A percentile compares a stretch with the other conserved stretches of the same genome.
phyloP scores from a whole-genome alignment of 768 basidiomycete genomes.

The Trametes cingulata region DNA sequence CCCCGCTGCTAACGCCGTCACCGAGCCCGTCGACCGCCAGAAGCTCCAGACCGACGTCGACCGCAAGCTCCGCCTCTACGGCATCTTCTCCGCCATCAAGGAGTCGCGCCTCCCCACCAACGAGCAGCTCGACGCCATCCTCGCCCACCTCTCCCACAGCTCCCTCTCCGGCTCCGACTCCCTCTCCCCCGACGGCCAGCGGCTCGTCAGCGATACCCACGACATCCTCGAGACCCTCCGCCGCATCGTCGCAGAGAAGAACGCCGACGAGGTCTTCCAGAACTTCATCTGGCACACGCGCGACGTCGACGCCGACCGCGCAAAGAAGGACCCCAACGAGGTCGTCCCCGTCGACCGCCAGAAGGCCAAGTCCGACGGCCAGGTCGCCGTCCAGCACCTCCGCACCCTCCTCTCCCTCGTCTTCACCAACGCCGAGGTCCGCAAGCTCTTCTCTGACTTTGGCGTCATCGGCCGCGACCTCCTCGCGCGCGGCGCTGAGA shows the following conservation, averaged over 20 bases:
- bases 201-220: constrained; percentile 70
- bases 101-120: constrained; percentile 82
- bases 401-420: constrained; percentile 88
- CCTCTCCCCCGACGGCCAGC: constrained; percentile 76
- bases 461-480: constrained; percentile 80
- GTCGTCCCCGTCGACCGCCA: constrained; percentile 49
- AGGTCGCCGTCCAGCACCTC: constrained; percentile 75
- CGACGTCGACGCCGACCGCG: constrained; percentile 46
- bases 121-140: constrained; percentile 71
- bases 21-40: constrained; percentile 60
- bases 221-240: constrained; percentile 78
- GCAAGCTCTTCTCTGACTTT: constrained; percentile 84
- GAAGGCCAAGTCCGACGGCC: constrained; percentile 32
- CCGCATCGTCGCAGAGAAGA: constrained; percentile 75
- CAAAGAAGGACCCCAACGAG: constrained; percentile 44
- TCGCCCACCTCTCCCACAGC: constrained; percentile 58
- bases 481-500: constrained; percentile 63
- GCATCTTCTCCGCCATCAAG: constrained; percentile 78
- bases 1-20: constrained; percentile 60
- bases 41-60: constrained; percentile 73
- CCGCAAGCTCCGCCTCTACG: constrained; percentile 81
- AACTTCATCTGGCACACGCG: constrained; percentile 84
- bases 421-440: constrained; percentile 89
- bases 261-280: constrained; percentile 90
- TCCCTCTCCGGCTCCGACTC: constrained; percentile 56